phyloP scores from a whole-genome alignment of 1,284 basidiomycete species.

The Melampsora americana region DNA sequence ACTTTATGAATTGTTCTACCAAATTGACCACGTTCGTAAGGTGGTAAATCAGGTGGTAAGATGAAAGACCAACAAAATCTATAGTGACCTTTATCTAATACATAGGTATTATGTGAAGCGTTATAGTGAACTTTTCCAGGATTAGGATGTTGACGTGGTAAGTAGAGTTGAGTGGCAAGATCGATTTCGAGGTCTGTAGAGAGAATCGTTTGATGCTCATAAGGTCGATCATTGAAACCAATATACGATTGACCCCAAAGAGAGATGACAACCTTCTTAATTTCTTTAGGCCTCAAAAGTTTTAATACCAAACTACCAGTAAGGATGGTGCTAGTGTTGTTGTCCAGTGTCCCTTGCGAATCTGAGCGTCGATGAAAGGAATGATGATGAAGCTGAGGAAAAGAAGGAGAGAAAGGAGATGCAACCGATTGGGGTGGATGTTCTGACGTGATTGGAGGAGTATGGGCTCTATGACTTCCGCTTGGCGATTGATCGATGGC shows the following conservation, averaged over 20 bases:
- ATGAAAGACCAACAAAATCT: constrained; percentile 25
- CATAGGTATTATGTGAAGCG: constrained; percentile 15
- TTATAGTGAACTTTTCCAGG: constrained; percentile 23
- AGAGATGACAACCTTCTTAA: constrained; percentile 23
- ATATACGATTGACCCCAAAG: constrained; percentile 34
- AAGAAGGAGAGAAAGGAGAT: constrained; percentile 2
- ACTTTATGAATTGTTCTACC: constrained; percentile 35
- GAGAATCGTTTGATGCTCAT: constrained; percentile 35
- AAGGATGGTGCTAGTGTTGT: constrained; percentile 16
- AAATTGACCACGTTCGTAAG: constrained; percentile 32
- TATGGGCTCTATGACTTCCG: neutral
- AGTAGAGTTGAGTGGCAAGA: constrained; percentile 10
- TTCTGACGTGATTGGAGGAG: neutral
- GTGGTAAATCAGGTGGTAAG: constrained; percentile 23
- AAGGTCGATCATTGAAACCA: constrained; percentile 34
- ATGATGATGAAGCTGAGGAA: neutral
- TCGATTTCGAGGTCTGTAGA: constrained; percentile 23
- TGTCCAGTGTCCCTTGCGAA: neutral
- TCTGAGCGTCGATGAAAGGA: neutral
- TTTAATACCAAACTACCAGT: constrained; percentile 25
- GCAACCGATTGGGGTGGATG: neutral
- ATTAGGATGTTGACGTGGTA: neutral
- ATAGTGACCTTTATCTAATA: constrained; percentile 33
- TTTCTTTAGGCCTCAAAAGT: constrained; percentile 26
- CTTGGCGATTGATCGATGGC: neutral